phyloP scores from a whole-genome alignment of 2,329 filamentous ascomycete species.

The Anthostomella pinea region DNA sequence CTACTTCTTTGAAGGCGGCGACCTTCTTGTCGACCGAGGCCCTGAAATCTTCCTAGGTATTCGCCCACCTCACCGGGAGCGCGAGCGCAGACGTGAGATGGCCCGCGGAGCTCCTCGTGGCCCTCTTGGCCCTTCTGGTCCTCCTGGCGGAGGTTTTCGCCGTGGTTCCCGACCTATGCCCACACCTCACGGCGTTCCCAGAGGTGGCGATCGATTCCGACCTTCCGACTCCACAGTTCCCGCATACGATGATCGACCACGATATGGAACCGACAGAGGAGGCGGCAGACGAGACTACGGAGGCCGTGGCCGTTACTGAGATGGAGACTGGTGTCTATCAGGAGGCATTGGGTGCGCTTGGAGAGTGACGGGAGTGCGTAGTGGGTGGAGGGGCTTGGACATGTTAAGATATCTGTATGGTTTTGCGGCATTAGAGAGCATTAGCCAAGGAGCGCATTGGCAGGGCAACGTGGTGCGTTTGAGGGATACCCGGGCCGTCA shows the following conservation, averaged over 20 bases:
- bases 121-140: conserved; percentile 15
- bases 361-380: background rate
- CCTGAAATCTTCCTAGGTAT: conserved; percentile 67
- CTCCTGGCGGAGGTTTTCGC: conserved; percentile 19
- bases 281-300: conserved; percentile 19
- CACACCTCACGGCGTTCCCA: conserved; percentile 29
- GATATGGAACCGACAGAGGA: conserved; percentile 19
- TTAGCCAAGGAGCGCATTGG: background rate
- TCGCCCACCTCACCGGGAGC: conserved; percentile 55
- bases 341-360: background rate
- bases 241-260: conserved; percentile 23
- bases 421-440: background rate
- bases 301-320: conserved; percentile 7
- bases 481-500: conserved; percentile 1
- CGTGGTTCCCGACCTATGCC: conserved; percentile 30
- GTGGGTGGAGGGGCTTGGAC: background rate
- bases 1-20: conserved; percentile 69
- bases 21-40: conserved; percentile 67
- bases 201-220: conserved; percentile 34
- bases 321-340: conserved; percentile 1
- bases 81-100: conserved; percentile 37
- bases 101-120: conserved; percentile 32
- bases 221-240: conserved; percentile 18
- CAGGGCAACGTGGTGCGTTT: background rate
- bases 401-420: background rate